Conservation (phyloP, 768 basidiomycete species). For the Tulasnella sp. region DNA sequence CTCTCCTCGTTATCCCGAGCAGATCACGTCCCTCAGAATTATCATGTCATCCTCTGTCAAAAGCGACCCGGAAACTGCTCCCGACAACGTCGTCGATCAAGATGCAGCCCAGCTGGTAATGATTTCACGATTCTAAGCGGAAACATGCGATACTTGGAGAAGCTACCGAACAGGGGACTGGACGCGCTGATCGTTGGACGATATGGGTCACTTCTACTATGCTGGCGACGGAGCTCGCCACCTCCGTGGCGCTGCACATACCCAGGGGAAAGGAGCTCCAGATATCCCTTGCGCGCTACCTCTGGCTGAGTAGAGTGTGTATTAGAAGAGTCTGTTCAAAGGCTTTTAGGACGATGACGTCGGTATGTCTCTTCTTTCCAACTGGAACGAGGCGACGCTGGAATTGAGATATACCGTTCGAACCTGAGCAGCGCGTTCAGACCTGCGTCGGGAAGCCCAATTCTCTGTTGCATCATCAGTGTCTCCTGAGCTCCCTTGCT, state of each 20-base stretch:
- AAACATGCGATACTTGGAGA: constrained; percentile 28
- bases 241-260: constrained; percentile 46
- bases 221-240: constrained; percentile 71
- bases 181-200: constrained; percentile 40
- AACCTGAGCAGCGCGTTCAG: constrained; percentile 94
- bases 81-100: constrained; percentile 43
- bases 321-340: constrained; percentile 34
- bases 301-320: constrained; percentile 26
- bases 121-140: constrained; percentile 1
- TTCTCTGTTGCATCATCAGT: constrained; percentile 59
- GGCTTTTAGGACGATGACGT: too few species aligned
- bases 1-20: neutral
- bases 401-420: constrained; percentile 96
- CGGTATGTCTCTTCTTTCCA: constrained; percentile 38
- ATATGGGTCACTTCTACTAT: constrained; percentile 41
- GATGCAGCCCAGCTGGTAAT: constrained; percentile 66
- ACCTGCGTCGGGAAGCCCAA: constrained; percentile 94
- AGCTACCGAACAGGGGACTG: constrained; percentile 42
- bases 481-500: constrained; percentile 44
- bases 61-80: constrained; percentile 6
- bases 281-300: constrained; percentile 63
- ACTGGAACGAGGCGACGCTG: constrained; percentile 44
- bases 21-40: neutral
- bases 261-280: constrained; percentile 75
- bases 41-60: constrained; percentile 8